Conservation (phyloP, 2,329 filamentous ascomycete species). For the Xylaria hypoxylon region DNA sequence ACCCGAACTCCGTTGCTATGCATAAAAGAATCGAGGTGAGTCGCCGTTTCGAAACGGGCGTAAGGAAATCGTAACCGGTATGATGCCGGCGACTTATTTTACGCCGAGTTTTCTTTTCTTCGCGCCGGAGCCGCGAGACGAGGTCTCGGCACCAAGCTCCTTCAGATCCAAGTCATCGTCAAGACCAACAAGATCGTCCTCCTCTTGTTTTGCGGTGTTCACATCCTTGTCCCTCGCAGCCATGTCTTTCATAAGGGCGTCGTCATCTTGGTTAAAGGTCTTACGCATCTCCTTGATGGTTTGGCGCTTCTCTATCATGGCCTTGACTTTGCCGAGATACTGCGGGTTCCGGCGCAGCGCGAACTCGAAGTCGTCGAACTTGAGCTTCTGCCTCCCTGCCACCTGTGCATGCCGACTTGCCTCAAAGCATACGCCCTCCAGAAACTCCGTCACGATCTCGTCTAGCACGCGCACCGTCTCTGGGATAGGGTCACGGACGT, state of each 20-base stretch:
- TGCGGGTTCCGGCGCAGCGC: slow-evolving; percentile 85
- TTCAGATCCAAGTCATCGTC: slow-evolving; percentile 51
- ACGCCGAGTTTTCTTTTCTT: slow-evolving; percentile 47
- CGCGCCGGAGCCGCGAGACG: slow-evolving; percentile 42
- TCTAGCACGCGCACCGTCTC: slow-evolving; percentile 89
- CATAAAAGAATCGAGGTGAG: slow-evolving; percentile 37
- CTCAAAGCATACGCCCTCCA: slow-evolving; percentile 92
- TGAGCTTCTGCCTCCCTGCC: slow-evolving; percentile 93
- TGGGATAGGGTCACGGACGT: slow-evolving; percentile 80
- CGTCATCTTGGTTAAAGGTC: slow-evolving; percentile 76
- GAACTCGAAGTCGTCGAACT: slow-evolving; percentile 98
- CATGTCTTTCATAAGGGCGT: slow-evolving; percentile 56
- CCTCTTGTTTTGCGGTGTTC: slow-evolving; percentile 41
- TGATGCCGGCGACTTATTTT: slow-evolving; percentile 29
- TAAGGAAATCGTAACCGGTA: slow-evolving; percentile 4
- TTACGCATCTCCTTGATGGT: slow-evolving; percentile 87
- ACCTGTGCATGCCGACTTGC: slow-evolving; percentile 88
- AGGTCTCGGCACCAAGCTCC: slow-evolving; percentile 38
- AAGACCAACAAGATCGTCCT: slow-evolving; percentile 53
- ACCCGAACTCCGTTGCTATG: slow-evolving; percentile 48
- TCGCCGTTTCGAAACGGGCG: slow-evolving; percentile 16
- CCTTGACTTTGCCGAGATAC: slow-evolving; percentile 89
- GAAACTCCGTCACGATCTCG: slow-evolving; percentile 96
- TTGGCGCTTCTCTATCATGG: slow-evolving; percentile 88
- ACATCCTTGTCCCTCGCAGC: slow-evolving; percentile 33